These are phyloP conservation scores for Sisymbrium irio DNA, from an alignment of 345 rosid species.

Conservation along the genomic window DNA sequence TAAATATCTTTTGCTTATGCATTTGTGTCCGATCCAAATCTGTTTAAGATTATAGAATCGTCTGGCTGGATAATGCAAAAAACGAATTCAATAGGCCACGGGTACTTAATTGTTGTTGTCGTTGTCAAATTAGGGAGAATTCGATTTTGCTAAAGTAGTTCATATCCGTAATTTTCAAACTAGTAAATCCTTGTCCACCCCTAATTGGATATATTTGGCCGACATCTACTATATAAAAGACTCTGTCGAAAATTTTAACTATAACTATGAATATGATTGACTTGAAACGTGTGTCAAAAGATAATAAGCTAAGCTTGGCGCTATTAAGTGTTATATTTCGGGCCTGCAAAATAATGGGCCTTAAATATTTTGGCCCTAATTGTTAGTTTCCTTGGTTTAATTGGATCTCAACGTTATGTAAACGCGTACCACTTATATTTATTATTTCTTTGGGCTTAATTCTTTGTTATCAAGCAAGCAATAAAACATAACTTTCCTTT, in stretches of 20 bases:
- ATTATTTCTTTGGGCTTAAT: slow-evolving; percentile 8
- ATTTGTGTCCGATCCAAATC: neutral
- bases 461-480: neutral
- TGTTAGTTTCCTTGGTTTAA: neutral
- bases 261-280: neutral
- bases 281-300: slow-evolving; percentile 2
- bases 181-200: neutral
- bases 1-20: neutral
- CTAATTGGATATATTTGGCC: slow-evolving; percentile 8
- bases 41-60: neutral
- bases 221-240: neutral
- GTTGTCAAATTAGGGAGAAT: no score
- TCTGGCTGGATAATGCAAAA: neutral
- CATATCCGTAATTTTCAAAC: neutral
- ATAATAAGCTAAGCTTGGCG: neutral
- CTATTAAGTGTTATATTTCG: neutral
- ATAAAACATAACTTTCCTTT: neutral
- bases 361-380: neutral
- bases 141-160: neutral
- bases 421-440: neutral
- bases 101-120: neutral
- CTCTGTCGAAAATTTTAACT: neutral
- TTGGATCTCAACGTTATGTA: neutral
- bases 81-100: neutral
- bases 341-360: neutral